These are phyloP conservation scores for Vitis hybrid DNA, from an alignment of 177 flowering plant species.

Conservation along the genomic window DNA sequence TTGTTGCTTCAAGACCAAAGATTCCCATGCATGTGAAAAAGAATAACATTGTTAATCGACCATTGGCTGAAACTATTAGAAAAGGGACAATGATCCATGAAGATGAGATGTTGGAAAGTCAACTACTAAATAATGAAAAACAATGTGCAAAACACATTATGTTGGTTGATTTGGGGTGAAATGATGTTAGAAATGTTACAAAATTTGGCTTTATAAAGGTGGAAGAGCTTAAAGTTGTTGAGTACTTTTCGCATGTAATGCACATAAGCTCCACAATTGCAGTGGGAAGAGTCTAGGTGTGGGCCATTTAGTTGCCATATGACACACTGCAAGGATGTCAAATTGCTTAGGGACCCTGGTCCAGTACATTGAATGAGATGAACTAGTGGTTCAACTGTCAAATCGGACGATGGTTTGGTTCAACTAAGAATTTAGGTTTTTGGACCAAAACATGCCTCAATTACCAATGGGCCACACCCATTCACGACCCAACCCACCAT, in stretches of 20 bases:
- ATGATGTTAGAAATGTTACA: slow-evolving; percentile 95
- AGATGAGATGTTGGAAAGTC: slow-evolving; percentile 39
- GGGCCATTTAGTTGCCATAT: slow-evolving; percentile 75
- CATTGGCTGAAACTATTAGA: slow-evolving; percentile 58
- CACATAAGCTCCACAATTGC: slow-evolving; percentile 69
- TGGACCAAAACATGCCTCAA: too few relatives aligned
- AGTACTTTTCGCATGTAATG: slow-evolving; percentile 96
- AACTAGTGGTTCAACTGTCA: too few relatives aligned
- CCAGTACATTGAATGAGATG: too few relatives aligned
- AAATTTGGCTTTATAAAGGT: slow-evolving; percentile 84
- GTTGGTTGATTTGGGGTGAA: slow-evolving; percentile 83
- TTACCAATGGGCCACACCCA: too few relatives aligned
- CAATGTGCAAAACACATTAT: slow-evolving; percentile 81
- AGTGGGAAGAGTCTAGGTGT: slow-evolving; percentile 63
- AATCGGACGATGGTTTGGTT: too few relatives aligned
- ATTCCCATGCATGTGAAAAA: background rate
- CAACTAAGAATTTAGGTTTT: too few relatives aligned
- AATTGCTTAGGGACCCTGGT: slow-evolving; percentile 48
- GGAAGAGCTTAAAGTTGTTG: slow-evolving; percentile 80
- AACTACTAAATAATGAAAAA: slow-evolving; percentile 70
- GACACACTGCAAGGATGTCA: slow-evolving; percentile 42
- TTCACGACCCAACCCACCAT: too few relatives aligned
- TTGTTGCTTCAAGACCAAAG: too few relatives aligned
- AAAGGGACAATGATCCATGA: slow-evolving; percentile 54
- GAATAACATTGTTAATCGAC: slow-evolving; percentile 51